Base-by-base conservation (phyloP, 371 early-diverging fungal species). In the Mucor mucedo region DNA sequence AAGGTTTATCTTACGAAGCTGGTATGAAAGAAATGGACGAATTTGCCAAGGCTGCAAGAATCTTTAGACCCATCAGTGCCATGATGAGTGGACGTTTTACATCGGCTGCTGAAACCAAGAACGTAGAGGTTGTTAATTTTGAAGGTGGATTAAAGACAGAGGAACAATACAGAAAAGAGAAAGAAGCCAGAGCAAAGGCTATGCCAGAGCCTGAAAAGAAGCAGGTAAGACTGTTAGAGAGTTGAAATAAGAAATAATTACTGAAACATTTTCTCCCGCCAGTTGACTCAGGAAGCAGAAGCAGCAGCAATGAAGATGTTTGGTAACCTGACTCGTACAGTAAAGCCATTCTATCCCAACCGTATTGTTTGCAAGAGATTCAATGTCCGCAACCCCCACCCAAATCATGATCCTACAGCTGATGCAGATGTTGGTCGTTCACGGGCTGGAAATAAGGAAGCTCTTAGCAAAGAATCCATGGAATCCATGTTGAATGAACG, bases 21-120 rank as follows among this genome's bases (percentile, higher is more conserved):
- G 84, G 76, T 48, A 79, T 72, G 61, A 89, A 90, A 55, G 95
- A 94, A 62, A 39, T 87, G 54, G 79, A 81, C 38, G 95, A 95
- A 62, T 95, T 95, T 80, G 79, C 84, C 11, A 87, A 92, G 65
- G 90, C 95, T 2, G 94, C 95, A 2, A 79, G 86, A 32, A 90
- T 95, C 35, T 95, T 88, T 71, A 80, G 87, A 52, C 95, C 94
- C 0, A 71, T 94, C 47, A 82, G 90, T 16, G 73, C 71, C 16
- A 83, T 89, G 78, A 93, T 95, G 90, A 87, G 93, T 10, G 85
- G 88, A 13, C 79, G 94, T 5, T 95, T 95, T 63, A 91, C 91
- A 2, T 80, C 86, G 4, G 85, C 90, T 0, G 69, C 76, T 6
- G 52, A 60, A n/a, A 45, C 55, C 4, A 61, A 64, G 7, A 64